Conservation (phyloP, 129 eudicot genomes). For the Pittosporum tobira region DNA sequence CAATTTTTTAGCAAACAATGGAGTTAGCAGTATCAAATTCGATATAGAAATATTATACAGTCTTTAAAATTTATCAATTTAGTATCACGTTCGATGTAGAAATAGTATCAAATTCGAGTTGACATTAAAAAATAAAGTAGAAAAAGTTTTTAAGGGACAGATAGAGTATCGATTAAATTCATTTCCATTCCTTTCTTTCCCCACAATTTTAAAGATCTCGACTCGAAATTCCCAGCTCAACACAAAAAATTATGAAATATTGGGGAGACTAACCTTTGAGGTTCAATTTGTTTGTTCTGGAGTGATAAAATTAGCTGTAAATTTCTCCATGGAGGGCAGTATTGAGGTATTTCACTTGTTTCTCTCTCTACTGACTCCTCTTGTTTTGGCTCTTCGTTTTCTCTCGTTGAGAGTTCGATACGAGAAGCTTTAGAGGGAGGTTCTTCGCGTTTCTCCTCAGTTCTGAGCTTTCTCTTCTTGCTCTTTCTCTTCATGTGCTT, state of each 20-base stretch:
- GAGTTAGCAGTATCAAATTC: too few species aligned
- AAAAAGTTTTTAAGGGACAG: too few species aligned
- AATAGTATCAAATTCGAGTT: too few species aligned
- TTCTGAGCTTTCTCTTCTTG: slow-evolving; percentile 34
- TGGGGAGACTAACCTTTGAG: slow-evolving; percentile 28
- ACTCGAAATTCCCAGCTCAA: not conserved
- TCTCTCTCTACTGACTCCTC: slow-evolving; percentile 8
- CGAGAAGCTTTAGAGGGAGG: slow-evolving; percentile 39
- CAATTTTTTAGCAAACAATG: too few species aligned
- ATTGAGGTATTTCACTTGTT: slow-evolving; percentile 11
- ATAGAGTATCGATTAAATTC: not conserved
- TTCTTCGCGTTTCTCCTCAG: slow-evolving; percentile 6
- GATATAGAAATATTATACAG: too few species aligned
- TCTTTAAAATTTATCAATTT: too few species aligned
- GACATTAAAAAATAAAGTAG: too few species aligned
- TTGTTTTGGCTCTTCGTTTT: slow-evolving; percentile 8
- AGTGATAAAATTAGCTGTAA: slow-evolving; percentile 53
- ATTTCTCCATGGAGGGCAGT: slow-evolving; percentile 51
- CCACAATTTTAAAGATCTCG: not conserved
- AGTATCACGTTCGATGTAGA: too few species aligned
- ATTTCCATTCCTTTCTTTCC: not conserved
- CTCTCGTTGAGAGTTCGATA: slow-evolving; percentile 1
- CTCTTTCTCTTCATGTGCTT: slow-evolving; percentile 20
- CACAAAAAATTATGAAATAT: not conserved
- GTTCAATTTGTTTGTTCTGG: slow-evolving; percentile 32